Conservation (phyloP, 345 rosid genomes). For the Eucalyptus pumila region DNA sequence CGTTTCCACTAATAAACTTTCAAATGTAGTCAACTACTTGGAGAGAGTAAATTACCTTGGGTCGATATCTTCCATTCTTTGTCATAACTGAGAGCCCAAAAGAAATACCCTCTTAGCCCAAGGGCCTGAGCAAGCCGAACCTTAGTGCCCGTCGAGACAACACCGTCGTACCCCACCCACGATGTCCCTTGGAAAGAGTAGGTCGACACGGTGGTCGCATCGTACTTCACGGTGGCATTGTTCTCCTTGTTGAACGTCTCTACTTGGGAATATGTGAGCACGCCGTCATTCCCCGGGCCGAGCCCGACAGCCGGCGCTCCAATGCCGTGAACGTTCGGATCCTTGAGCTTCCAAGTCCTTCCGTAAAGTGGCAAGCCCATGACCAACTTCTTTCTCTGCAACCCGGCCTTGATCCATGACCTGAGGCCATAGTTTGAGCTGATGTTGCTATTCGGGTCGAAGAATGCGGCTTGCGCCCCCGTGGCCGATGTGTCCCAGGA, state of each 20-base stretch:
- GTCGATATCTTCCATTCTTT: neutral
- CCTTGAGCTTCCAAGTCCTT: constrained; percentile 11
- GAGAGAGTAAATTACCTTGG: neutral
- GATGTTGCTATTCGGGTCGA: neutral
- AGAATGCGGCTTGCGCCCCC: constrained; percentile 11
- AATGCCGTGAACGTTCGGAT: neutral
- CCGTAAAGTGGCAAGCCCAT: constrained; percentile 21
- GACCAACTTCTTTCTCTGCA: neutral
- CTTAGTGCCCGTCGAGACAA: neutral
- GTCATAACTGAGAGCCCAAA: constrained; percentile 13
- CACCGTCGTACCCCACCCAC: constrained; percentile 18
- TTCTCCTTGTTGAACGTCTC: neutral
- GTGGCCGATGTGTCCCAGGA: constrained; percentile 14
- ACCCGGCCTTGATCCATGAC: constrained; percentile 7
- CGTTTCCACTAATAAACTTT: too few species aligned
- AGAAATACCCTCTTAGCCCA: constrained; percentile 10
- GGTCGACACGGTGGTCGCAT: constrained; percentile 3
- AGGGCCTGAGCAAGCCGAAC: neutral
- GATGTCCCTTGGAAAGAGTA: neutral
- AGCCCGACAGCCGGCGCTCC: constrained; percentile 9
- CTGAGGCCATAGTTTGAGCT: constrained; percentile 7
- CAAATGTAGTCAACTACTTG: neutral
- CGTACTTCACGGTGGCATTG: neutral
- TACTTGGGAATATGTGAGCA: neutral
- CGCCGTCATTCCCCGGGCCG: constrained; percentile 1